Percentiles rank a stretch among this genome's conserved stretches.
Evolutionary conservation across 176 grass and related monocot species (phyloP).

Genomic region (Eragrostis nindensis): DNA sequence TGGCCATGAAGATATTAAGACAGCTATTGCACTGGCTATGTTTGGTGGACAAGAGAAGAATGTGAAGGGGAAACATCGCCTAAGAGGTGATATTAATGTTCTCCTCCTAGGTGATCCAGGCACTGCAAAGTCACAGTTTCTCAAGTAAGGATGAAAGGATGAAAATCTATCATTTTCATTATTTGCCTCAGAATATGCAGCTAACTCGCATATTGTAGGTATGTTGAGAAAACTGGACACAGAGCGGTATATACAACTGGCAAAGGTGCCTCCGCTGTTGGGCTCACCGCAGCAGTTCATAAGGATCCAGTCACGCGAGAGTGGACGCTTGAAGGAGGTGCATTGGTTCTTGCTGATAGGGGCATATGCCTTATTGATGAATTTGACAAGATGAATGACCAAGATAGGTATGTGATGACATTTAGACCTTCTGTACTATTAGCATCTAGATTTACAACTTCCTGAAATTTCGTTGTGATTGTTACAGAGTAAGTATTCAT

Average conservation of each 20-base stretch:
- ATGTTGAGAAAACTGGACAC: conserved; percentile 97
- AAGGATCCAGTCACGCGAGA: conserved; percentile 98
- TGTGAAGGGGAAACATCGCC: conserved; percentile 85
- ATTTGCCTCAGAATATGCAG: conserved; percentile 20
- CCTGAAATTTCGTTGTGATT: conserved; percentile 24
- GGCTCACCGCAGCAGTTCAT: conserved; percentile 92
- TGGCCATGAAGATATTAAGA: conserved; percentile 99
- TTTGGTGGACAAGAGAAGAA: conserved; percentile 98
- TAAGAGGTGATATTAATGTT: conserved; percentile 97
- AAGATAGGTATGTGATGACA: conserved; percentile 78
- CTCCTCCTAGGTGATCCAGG: conserved; percentile 96
- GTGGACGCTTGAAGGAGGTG: conserved; percentile 98
- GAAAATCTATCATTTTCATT: background rate
- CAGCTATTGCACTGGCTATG: conserved; percentile 92
- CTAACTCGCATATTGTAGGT: conserved; percentile 54
- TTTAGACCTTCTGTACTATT: conserved; percentile 31
- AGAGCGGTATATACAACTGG: conserved; percentile 98
- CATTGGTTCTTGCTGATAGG: conserved; percentile 93
- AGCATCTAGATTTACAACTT: conserved; percentile 9
- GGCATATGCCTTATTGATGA: conserved; percentile 99
- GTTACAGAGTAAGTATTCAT: conserved; percentile 95
- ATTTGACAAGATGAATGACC: conserved; percentile 99
- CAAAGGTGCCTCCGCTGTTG: conserved; percentile 98
- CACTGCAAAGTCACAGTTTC: conserved; percentile 99
- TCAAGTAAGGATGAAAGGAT: conserved; percentile 68